phyloP scores from a whole-genome alignment of 164 flowering plant genomes.

The Annona cherimola region DNA sequence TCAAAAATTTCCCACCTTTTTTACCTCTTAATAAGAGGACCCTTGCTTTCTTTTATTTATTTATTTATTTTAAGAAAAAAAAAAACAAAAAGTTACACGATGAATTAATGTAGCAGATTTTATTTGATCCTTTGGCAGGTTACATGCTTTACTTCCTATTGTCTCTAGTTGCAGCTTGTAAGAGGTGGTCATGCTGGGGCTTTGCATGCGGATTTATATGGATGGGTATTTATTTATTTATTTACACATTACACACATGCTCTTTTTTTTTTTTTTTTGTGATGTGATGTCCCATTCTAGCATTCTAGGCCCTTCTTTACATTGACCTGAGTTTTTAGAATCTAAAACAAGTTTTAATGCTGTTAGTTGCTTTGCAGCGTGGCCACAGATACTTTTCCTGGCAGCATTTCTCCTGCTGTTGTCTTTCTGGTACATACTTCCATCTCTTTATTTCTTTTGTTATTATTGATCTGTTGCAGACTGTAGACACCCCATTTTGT shows the following conservation, averaged over 20 bases:
- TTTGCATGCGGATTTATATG: slow-evolving; percentile 66
- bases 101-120: background rate
- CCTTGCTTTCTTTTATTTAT: too few relatives aligned
- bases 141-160: slow-evolving; percentile 56
- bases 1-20: too few relatives aligned
- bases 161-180: slow-evolving; percentile 55
- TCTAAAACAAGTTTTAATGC: slow-evolving; percentile 2
- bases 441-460: background rate
- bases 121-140: slow-evolving; percentile 40
- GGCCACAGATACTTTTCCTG: slow-evolving; percentile 65
- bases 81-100: too few relatives aligned
- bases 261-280: background rate
- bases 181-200: slow-evolving; percentile 73
- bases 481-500: too few relatives aligned
- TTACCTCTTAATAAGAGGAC: too few relatives aligned
- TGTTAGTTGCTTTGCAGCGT: slow-evolving; percentile 49
- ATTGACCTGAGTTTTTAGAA: background rate
- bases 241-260: background rate
- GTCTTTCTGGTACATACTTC: slow-evolving; percentile 72
- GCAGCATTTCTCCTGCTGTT: slow-evolving; percentile 85
- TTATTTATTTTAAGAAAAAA: too few relatives aligned
- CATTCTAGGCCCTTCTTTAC: background rate
- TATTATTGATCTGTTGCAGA: background rate
- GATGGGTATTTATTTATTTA: slow-evolving; percentile 48
- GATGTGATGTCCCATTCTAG: background rate